phyloP scores from a whole-genome alignment of 1,139 yeast species.

The Protomyces inouyei region DNA sequence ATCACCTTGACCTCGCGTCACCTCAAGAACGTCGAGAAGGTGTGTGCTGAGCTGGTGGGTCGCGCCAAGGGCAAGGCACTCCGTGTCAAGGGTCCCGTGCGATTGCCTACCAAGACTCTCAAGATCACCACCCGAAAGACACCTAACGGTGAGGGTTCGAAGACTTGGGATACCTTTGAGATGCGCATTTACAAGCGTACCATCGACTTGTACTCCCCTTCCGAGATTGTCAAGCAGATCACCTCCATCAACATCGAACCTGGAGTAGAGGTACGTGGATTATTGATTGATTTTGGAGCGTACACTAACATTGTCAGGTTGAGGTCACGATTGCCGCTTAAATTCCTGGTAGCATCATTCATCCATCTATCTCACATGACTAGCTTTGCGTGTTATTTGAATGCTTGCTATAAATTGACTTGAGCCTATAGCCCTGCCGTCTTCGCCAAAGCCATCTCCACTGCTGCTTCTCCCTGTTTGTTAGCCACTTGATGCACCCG shows the following conservation, averaged over 20 bases:
- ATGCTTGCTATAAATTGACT: not conserved
- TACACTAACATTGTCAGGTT: not conserved
- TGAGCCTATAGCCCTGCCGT: not conserved
- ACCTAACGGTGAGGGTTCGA: conserved; percentile 99
- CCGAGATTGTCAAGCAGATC: conserved; percentile 88
- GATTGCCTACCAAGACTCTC: conserved; percentile 99
- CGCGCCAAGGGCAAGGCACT: conserved; percentile 64
- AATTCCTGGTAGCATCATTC: not conserved
- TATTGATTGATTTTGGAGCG: not conserved
- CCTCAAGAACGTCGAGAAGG: conserved; percentile 95
- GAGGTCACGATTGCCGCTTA: conserved; percentile 31
- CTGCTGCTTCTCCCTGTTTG: conserved; percentile 58
- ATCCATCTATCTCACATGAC: not conserved
- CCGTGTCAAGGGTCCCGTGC: conserved; percentile 86
- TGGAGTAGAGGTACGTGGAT: conserved; percentile 42
- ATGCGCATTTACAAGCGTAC: conserved; percentile 99
- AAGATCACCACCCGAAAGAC: conserved; percentile 99
- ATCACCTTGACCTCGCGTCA: conserved; percentile 98
- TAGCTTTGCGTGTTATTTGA: not conserved
- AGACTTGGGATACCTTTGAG: conserved; percentile 99
- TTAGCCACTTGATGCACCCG: conserved; percentile 62
- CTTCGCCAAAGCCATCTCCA: conserved; percentile 35
- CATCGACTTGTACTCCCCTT: conserved; percentile 97
- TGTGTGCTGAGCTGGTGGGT: conserved; percentile 33
- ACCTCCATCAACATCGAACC: conserved; percentile 77